Conservation (phyloP, 1,284 basidiomycete species). For the Pseudozyma thailandica region DNA sequence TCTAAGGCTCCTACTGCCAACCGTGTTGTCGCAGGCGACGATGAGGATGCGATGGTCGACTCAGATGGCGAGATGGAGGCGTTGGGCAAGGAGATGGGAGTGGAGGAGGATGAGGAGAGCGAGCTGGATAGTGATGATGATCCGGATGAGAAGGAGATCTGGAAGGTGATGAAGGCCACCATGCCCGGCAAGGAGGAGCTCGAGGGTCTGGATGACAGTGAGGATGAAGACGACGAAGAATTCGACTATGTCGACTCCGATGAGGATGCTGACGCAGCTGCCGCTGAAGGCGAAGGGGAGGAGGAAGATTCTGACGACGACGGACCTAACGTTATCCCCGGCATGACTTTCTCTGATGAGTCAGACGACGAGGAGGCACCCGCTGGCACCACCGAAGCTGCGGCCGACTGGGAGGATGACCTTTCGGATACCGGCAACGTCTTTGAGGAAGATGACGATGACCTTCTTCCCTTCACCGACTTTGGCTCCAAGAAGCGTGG, state of each 20-base stretch:
- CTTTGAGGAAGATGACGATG: slow-evolving; percentile 66
- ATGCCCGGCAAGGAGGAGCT: slow-evolving; percentile 73
- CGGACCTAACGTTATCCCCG: slow-evolving; percentile 36
- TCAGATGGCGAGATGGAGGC: slow-evolving; percentile 74
- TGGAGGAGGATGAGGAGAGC: slow-evolving; percentile 45
- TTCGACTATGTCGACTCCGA: slow-evolving; percentile 51
- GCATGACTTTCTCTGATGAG: slow-evolving; percentile 53
- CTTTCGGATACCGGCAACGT: slow-evolving; percentile 49
- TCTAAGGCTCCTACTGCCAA: slow-evolving; percentile 56
- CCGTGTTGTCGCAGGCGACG: slow-evolving; percentile 12
- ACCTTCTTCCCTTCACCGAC: slow-evolving; percentile 62
- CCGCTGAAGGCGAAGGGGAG: slow-evolving; percentile 56
- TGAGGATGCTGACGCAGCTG: slow-evolving; percentile 28
- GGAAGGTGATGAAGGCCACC: slow-evolving; percentile 69
- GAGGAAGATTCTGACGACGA: slow-evolving; percentile 19
- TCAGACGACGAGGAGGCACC: slow-evolving; percentile 1
- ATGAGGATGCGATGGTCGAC: slow-evolving; percentile 67
- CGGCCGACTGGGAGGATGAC: slow-evolving; percentile 40
- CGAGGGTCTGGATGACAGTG: slow-evolving; percentile 67
- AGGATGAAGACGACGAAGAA: slow-evolving; percentile 42
- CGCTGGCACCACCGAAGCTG: not conserved
- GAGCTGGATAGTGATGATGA: slow-evolving; percentile 46
- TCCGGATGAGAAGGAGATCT: slow-evolving; percentile 68
- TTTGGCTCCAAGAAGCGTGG: slow-evolving; percentile 40
- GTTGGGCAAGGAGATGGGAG: slow-evolving; percentile 31